These are phyloP conservation scores for Tetrastigma voinierianum DNA, from an alignment of 164 flowering plant genomes.

Conservation along the genomic window DNA sequence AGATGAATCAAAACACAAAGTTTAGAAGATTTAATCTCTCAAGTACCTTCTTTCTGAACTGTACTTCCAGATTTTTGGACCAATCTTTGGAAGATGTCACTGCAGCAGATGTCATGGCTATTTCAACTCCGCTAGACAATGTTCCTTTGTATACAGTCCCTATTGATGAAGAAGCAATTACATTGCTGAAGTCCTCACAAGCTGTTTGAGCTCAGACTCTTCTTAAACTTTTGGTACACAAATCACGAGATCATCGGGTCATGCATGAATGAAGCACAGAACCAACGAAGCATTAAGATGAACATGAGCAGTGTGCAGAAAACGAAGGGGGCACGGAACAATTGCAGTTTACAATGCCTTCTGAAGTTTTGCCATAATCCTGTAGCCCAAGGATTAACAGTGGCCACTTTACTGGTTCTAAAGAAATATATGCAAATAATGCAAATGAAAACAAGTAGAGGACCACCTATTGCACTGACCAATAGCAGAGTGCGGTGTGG, in stretches of 20 bases:
- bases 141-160: constrained; percentile 78
- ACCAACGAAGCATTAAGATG: background rate
- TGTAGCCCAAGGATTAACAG: constrained; percentile 82
- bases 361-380: constrained; percentile 90
- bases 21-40: background rate
- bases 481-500: constrained; percentile 20
- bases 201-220: constrained; percentile 57
- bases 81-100: constrained; percentile 52
- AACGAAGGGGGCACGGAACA: constrained; percentile 6
- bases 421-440: constrained; percentile 32
- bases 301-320: background rate
- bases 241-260: constrained; percentile 5
- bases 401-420: constrained; percentile 42
- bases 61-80: constrained; percentile 53
- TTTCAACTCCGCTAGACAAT: constrained; percentile 81
- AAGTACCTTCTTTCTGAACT: constrained; percentile 72
- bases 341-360: constrained; percentile 77
- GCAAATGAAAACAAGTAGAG: constrained; percentile 26
- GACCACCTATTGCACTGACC: constrained; percentile 37
- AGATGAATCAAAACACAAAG: background rate
- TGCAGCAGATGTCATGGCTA: constrained; percentile 59
- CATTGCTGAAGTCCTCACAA: constrained; percentile 90
- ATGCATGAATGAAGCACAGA: background rate
- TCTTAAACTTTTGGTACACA: constrained; percentile 64
- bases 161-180: constrained; percentile 56